phyloP scores from a whole-genome alignment of 371 early-diverging fungal genomes.

The Apophysomyces variabilis region DNA sequence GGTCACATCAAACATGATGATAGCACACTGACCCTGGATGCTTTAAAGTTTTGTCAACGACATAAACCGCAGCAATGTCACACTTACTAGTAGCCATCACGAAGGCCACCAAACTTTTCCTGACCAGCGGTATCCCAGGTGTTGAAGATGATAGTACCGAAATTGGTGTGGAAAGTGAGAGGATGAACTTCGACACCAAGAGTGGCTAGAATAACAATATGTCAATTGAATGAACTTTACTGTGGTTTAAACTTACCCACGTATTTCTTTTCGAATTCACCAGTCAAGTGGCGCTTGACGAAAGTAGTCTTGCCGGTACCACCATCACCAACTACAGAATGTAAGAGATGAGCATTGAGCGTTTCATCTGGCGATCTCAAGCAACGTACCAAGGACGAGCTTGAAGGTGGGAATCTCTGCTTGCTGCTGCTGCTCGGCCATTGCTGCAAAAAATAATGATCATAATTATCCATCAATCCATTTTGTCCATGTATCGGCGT shows the following conservation, averaged over 20 bases:
- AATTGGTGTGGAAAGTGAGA: conserved; percentile 97
- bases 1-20: conserved; percentile 99
- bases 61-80: neutral
- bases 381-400: conserved; percentile 75
- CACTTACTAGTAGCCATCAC: conserved; percentile 99
- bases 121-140: conserved; percentile 99
- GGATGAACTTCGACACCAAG: conserved; percentile 99
- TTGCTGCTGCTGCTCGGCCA: conserved; percentile 41
- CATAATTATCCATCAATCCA: conserved; percentile 1
- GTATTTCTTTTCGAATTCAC: conserved; percentile 99
- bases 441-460: conserved; percentile 18
- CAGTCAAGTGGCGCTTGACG: conserved; percentile 99
- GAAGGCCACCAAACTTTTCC: conserved; percentile 99
- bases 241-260: conserved; percentile 75
- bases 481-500: neutral
- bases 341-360: conserved; percentile 2
- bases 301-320: conserved; percentile 99
- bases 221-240: neutral
- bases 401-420: conserved; percentile 74
- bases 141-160: conserved; percentile 96
- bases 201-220: conserved; percentile 77
- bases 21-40: conserved; percentile 99
- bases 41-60: conserved; percentile 38
- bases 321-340: conserved; percentile 95
- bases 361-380: neutral